Percentiles rank a stretch among this genome's conserved stretches.
These are phyloP conservation scores for Aureococcus anophagefferens DNA, from an alignment of 108 stramenopile species.

Conservation along the genomic window DNA sequence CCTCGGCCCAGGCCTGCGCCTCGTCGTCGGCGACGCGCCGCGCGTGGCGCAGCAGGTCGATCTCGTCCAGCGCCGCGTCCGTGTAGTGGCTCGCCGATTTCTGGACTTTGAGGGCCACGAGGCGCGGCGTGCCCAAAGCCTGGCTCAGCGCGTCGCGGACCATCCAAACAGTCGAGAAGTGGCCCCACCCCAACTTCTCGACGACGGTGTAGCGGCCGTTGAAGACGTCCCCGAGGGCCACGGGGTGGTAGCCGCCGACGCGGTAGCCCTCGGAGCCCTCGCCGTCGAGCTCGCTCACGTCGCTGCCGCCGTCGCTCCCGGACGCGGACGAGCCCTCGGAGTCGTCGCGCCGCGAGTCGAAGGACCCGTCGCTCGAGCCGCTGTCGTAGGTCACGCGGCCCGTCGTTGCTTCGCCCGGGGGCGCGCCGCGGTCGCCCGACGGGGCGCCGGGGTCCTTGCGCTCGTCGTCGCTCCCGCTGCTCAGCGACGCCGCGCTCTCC, in stretches of 20 bases:
- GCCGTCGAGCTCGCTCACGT: neutral
- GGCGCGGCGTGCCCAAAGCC: conserved; percentile 27
- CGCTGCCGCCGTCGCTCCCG: too few species aligned
- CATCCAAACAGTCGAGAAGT: conserved; percentile 98
- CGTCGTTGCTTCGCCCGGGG: too few species aligned
- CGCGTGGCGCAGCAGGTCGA: conserved; percentile 80
- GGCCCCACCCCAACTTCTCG: conserved; percentile 97
- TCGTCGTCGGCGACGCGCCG: conserved; percentile 33
- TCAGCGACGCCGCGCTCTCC: too few species aligned
- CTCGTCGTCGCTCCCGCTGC: too few species aligned
- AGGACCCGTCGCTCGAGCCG: too few species aligned
- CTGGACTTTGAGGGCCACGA: conserved; percentile 90
- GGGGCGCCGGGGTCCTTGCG: too few species aligned
- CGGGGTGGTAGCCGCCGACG: conserved; percentile 87
- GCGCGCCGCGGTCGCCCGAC: too few species aligned
- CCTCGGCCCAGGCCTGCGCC: conserved; percentile 45
- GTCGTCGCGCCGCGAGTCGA: too few species aligned
- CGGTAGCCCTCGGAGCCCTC: neutral
- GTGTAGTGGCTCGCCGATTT: conserved; percentile 93
- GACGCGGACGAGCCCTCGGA: too few species aligned
- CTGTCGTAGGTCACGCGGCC: too few species aligned
- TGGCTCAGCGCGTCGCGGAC: conserved; percentile 30
- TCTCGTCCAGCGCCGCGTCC: conserved; percentile 94
- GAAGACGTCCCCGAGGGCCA: conserved; percentile 81
- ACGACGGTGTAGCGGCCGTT: conserved; percentile 75